Base-by-base conservation (phyloP, 2,329 filamentous ascomycete genomes). In the Fusarium burgessii region DNA sequence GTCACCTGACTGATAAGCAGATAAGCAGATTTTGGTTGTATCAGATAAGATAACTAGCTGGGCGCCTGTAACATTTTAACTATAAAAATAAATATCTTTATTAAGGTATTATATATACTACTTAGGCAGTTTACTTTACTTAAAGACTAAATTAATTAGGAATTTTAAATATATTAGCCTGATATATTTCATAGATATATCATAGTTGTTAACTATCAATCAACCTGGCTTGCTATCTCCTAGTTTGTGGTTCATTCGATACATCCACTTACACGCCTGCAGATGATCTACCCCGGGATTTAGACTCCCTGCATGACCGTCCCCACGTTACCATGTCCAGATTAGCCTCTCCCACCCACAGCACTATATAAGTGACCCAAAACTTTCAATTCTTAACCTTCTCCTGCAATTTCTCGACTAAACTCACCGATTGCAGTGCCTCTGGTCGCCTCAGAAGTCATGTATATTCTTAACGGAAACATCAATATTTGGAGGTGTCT, bases 401-500 rank as follows among this genome's bases (percentile, higher is more conserved):
- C 40, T 11, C 35, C 17, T 27, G 15, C 35, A 36, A 27, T 51
- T 27, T 27, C 17, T 12, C 25, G 15, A 5, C 36, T 51, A 17
- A 15, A 27, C 15, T 40, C 17, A 27, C 49, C 33, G 13, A 20
- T 20, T 32, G 17, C 38, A 27, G 23, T 20, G 33, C 49, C 36
- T 17, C 18, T 36, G 20, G 17, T 15, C 17, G 35, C 25, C 35
- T 36, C 8, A 36, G 25, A n/a, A 9, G 20, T 25, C 9, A 36
- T 14, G 20, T 6, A 17, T 4, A 32, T 35, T 32, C 17, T 25
- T 12, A 25, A 17, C 23, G 10, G 47, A 36, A 50, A 32, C 7
- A 25, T 36, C 17, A 25, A 33, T 20, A 25, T n/a, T 25, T 36
- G 47, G 23, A 72, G 69, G 63, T 73, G 58, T 18, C 68, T 74